Evolutionary conservation across 2,329 filamentous ascomycete genomes (phyloP), one percentile per base, ranked within the genome.

Genomic region (Exophiala aquamarina): DNA sequence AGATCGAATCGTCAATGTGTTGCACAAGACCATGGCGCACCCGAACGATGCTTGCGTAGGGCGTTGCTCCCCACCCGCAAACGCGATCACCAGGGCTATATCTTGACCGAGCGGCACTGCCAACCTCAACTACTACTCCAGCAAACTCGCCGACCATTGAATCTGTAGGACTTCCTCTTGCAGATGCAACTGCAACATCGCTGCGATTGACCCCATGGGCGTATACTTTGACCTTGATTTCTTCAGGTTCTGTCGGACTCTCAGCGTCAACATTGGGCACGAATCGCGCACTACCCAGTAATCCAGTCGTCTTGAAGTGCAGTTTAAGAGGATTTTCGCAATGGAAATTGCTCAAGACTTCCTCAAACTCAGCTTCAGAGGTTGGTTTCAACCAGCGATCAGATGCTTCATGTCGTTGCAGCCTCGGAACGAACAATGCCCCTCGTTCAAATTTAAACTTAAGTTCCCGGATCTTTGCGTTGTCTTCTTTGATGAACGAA

Each of bases 181-280:
- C 68, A 62, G 67, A 66, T 2, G 63, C 55, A 3, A 66, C 59
- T 39, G 65, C 61, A 15, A 68, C 60, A 48, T 70, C 66, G 17
- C 62, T 62, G 54, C 67, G 66, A 44, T 68, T 69, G 23, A 69
- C 52, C 13, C 63, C 61, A 1, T 58, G 59, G 7, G 65, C 65
- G 38, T 67, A 68, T 43, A 66, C 61, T 35, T 63, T 58, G 21
- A 70, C 57, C 11, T 6, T 6, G 6, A 26, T 11, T 6, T 26
- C 6, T 23, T 69, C 66, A 38, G 20, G 10, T 9, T 32, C 13
- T n/a, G 28, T 19, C 7, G 17, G 13, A 14, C 5, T 13, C 9
- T 70, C 58, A 1, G 64, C 45, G 17, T 65, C 50, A 8, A 44
- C 41, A 32, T 67, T 62, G 15, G 56, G 50, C 3, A 44, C 50